A percentile compares a stretch with the other conserved stretches of the same genome.
phyloP scores from a whole-genome alignment of 192 early-diverging fungal species.

The Oehlia diaphana region DNA sequence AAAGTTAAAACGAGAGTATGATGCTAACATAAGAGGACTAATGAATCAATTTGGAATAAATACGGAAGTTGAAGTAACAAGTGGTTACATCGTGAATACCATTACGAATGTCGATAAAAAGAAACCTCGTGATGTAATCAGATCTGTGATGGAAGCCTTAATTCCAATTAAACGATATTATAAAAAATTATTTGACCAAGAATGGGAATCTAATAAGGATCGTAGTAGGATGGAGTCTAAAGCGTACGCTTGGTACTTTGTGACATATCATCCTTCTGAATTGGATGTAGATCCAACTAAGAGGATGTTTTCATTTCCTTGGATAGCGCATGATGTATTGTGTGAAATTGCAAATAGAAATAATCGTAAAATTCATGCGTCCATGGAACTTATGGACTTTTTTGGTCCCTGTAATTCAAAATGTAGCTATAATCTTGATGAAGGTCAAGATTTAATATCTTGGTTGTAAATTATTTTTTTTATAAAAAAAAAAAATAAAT shows the following conservation, averaged over 20 bases:
- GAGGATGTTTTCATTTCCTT: slow-evolving; percentile 47
- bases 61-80: slow-evolving; percentile 42
- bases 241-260: slow-evolving; percentile 72
- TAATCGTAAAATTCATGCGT: background rate
- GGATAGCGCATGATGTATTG: slow-evolving; percentile 46
- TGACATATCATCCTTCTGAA: slow-evolving; percentile 57
- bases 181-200: slow-evolving; percentile 48
- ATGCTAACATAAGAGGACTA: slow-evolving; percentile 50
- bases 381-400: no score
- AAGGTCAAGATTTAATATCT: no score
- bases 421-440: no score
- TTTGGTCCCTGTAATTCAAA: no score
- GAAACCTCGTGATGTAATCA: slow-evolving; percentile 49
- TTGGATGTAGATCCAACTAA: slow-evolving; percentile 33
- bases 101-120: slow-evolving; percentile 49
- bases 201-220: slow-evolving; percentile 33
- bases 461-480: no score
- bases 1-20: slow-evolving; percentile 43
- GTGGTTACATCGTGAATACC: slow-evolving; percentile 36
- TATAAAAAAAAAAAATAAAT: no score
- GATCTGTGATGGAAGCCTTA: slow-evolving; percentile 45
- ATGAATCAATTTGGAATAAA: slow-evolving; percentile 70
- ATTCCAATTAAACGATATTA: slow-evolving; percentile 40
- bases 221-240: slow-evolving; percentile 40
- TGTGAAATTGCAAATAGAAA: slow-evolving; percentile 41